Percentiles rank a stretch among this genome's conserved stretches.
Conservation (phyloP, 441 rosid species). For the Biscutella laevigata region DNA sequence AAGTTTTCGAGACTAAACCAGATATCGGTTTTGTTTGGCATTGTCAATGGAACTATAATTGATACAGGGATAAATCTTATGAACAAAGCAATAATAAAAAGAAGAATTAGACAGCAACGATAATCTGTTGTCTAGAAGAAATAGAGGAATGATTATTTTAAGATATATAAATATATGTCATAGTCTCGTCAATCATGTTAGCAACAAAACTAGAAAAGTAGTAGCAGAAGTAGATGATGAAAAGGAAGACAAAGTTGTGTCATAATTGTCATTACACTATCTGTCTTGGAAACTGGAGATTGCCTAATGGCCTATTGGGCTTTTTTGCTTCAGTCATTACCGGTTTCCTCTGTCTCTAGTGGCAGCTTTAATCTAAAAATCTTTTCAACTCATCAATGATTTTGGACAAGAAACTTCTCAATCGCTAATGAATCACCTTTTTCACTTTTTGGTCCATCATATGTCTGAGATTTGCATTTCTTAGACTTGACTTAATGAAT, state of each 20-base stretch:
- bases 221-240: constrained; percentile 23
- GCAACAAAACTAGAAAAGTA: constrained; percentile 14
- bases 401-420: constrained; percentile 20
- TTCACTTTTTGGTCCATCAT: constrained; percentile 10
- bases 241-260: constrained; percentile 20
- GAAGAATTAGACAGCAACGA: no score
- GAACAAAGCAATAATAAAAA: no score
- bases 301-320: constrained; percentile 11
- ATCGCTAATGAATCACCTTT: constrained; percentile 5
- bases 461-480: not conserved
- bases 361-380: constrained; percentile 21
- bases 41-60: no score
- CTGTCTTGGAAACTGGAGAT: constrained; percentile 26
- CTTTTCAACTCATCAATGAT: constrained; percentile 26
- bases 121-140: no score
- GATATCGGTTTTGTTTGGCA: no score
- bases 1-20: no score
- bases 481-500: not conserved
- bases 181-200: constrained; percentile 21
- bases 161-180: not conserved
- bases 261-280: constrained; percentile 21
- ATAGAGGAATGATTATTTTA: no score
- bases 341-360: constrained; percentile 1
- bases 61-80: no score
- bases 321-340: constrained; percentile 18